Evolutionary conservation across 768 basidiomycete species (phyloP), one percentile per base, ranked within the genome.

Genomic region (Candolleomyces aberdarensis): DNA sequence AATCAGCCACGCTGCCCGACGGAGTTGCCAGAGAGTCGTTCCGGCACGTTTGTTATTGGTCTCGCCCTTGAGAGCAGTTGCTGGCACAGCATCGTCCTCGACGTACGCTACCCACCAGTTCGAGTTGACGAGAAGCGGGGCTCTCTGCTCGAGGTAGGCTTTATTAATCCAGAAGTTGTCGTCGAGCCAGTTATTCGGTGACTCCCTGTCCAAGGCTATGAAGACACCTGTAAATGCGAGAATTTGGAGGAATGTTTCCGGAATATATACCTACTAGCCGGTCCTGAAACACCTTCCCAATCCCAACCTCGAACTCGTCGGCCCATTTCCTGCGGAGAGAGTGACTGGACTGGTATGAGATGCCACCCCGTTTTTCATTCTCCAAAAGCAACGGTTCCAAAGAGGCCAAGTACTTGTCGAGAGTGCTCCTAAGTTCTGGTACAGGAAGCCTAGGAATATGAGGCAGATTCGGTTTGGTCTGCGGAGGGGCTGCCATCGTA

Each of bases 51-150:
- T 74, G 48, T 78, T 70, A 57, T 71, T 76, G 4, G 75, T 75
- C 59, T 76, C 73, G 52, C 73, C 75, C 17, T 67, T 68, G 20
- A 76, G 65, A 13, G 76, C 76, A 51, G 69, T 71, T 5, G 69
- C 72, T 9, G 88, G 94, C 47, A 91, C 80, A 19, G 68, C 76
- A 2, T 80, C 69, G 72, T 97, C 94, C 62, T 96, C 87, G 48
- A 81, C 76, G 70, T 94, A 91, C 2, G 92, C 80, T 22, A 97
- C 78, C 96, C 96, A 98, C 95, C 95, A 98, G 69, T 97, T 98
- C 3, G 94, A 96, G 71, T 98, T 89, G 65, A 98, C 75, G 58
- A 91, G 78, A 11, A 98, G 76, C 0, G 96, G 94, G 0, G 85
- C 84, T 36, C 96, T 83, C 87, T 88, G 92, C 74, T 92, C 89